phyloP scores from a whole-genome alignment of 345 rosid species.

The Psidium guajava region DNA sequence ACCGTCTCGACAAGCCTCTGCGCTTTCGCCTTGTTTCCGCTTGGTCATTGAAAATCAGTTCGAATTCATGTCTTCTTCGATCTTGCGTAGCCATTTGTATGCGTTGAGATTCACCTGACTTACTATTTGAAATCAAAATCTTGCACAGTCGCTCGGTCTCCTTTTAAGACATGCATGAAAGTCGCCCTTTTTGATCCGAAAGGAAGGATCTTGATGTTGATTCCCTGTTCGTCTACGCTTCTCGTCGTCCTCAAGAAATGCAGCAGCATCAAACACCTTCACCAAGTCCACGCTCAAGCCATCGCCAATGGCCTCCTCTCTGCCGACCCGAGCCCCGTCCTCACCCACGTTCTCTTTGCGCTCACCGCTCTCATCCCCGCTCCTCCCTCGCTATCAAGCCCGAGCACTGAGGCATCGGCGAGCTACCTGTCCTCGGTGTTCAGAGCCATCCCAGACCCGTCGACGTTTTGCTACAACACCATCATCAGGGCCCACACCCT shows the following conservation, averaged over 20 bases:
- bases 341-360: slow-evolving; percentile 29
- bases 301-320: slow-evolving; percentile 13
- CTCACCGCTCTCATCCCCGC: slow-evolving; percentile 14
- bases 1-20: background rate
- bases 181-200: background rate
- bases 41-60: background rate
- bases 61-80: no score
- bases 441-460: slow-evolving; percentile 29
- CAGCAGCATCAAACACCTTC: slow-evolving; percentile 17
- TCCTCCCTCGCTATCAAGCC: background rate
- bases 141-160: background rate
- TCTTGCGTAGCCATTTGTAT: no score
- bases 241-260: slow-evolving; percentile 6
- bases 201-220: background rate
- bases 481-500: slow-evolving; percentile 41
- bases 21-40: background rate
- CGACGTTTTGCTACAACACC: slow-evolving; percentile 46
- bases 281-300: slow-evolving; percentile 31
- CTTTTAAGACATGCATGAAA: background rate
- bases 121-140: background rate
- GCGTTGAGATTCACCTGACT: background rate
- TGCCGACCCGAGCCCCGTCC: slow-evolving; percentile 8
- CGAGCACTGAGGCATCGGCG: background rate
- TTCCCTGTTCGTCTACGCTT: background rate
- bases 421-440: slow-evolving; percentile 32